Base-by-base conservation (phyloP, 1,139 yeast species). In the Sugiyamaella japonica region DNA sequence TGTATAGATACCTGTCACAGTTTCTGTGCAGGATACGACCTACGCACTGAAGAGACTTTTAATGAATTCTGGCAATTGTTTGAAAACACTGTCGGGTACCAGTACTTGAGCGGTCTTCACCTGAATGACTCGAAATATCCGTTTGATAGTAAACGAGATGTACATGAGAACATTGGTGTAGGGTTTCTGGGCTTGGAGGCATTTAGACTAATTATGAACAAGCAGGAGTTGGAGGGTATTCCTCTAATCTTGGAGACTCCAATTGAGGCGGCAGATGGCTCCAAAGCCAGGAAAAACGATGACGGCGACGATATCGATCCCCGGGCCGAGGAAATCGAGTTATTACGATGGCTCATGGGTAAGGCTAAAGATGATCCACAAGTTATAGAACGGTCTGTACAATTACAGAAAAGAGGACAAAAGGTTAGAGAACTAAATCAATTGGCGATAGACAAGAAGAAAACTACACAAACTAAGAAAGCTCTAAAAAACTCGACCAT, bases 1-100 rank as follows among this genome's bases (percentile, higher is more conserved):
- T 95, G 99, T 70, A 78, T 93, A 15, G 98, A 93, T 66, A 91
- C 98, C 0, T 93, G 98, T 69, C 98, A 93, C 70, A 78, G 96
- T 0, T 89, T 87, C 76, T 97, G 98, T 0, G 97, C 98, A 0
- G 99, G 99, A 1, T 91, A 89, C 70, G 98, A 95, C 66, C 78
- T 93, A 43, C 71, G 84, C n/a, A 76, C 80, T 1, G 77, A 78
- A 57, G 80, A 76, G 25, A 69, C 75, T 9, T 88, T 84, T 70
- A 74, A 78, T 20, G 73, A 73, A 48, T 90, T 93, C 68, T 87
- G 97, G 93, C 66, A 71, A 7, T 72, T 82, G 45, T 93, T 88
- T 69, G 97, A 90, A 63, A 70, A 75, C 2, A 76, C 79, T 7
- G 77, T 93, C 25, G 99, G 99, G 0, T 73, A 80, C 64, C 73